Base-by-base conservation (phyloP, 2,329 filamentous ascomycete species). In the Rasamsonia emersonii region DNA sequence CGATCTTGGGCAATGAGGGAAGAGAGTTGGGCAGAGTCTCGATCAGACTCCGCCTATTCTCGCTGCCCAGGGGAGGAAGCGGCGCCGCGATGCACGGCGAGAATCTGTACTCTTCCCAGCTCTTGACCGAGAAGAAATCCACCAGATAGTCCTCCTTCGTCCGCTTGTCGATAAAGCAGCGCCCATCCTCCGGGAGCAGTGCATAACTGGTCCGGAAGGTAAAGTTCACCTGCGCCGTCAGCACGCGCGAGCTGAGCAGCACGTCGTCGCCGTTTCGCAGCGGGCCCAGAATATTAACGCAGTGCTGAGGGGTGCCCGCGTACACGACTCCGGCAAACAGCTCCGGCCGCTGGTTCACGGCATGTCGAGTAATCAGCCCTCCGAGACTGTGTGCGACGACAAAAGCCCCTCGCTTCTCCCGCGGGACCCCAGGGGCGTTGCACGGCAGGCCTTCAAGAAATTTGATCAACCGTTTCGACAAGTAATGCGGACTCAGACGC, bases 191-290 rank as follows among this genome's bases (percentile, higher is more conserved):
- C 0, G 89, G 89, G 1, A 96, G 69, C 6, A 95, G 76, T 8
- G 79, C 77, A 49, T 84, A 95, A 24, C 79, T 88, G 0, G 86
- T 93, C 5, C 89, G 75, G 30, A 96, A 77, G 0, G 82, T 86
- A 49, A 96, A 94, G 59, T 93, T 93, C 45, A 94, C 88, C 51
- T 91, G 84, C 0, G 89, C 86, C 1, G 86, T 94, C 10, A 96
- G 70, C 0, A 95, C 81, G 43, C 85, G 84, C 39, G 86, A 86
- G 48, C 88, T 93, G 37, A 95, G 69, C 1, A 94, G 70, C 1
- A 95, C 86, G 11, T 88, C 83, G 51, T 96, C 88, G n/a, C 88
- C 88, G 46, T 93, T 89, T 20, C 88, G 78, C 9, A 96, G 58
- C 1, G 88, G 88, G 0, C 89, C 89, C 3, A 95, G 70, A 31